phyloP scores from a whole-genome alignment of 2,329 filamentous ascomycete species.

The Penicillium sp. region DNA sequence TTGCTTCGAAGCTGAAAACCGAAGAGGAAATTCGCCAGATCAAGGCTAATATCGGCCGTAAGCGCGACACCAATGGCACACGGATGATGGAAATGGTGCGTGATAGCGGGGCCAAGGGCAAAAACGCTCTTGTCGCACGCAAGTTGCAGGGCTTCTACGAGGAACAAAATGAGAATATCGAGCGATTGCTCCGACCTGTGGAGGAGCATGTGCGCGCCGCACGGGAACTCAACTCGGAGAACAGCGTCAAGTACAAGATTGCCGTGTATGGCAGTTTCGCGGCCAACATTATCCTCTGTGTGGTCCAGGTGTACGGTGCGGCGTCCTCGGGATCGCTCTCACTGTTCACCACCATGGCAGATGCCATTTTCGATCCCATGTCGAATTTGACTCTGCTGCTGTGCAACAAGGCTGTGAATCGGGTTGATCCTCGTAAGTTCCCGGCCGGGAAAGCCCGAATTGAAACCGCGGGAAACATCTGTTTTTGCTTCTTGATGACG shows the following conservation, averaged over 20 bases:
- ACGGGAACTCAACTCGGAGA: conserved; percentile 70
- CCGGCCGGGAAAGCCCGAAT: conserved; percentile 89
- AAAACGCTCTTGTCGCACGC: conserved; percentile 27
- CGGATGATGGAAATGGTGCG: conserved; percentile 12
- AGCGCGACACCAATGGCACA: conserved; percentile 44
- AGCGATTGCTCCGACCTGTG: conserved; percentile 83
- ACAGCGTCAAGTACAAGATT: conserved; percentile 61
- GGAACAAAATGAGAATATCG: conserved; percentile 86
- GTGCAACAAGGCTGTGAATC: conserved; percentile 78
- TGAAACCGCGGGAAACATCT: conserved; percentile 91
- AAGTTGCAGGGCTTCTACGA: conserved; percentile 75
- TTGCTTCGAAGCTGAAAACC: conserved; percentile 72
- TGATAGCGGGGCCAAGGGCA: conserved; percentile 33
- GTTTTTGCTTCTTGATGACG: conserved; percentile 95
- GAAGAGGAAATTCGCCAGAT: conserved; percentile 69
- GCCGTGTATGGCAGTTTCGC: conserved; percentile 63
- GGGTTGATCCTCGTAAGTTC: conserved; percentile 78
- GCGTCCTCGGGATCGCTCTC: conserved; percentile 83
- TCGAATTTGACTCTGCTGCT: conserved; percentile 84
- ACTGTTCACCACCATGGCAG: conserved; percentile 95
- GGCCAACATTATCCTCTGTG: conserved; percentile 73
- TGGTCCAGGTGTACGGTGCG: conserved; percentile 83
- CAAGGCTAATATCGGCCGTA: conserved; percentile 71
- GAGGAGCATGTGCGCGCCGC: conserved; percentile 83
- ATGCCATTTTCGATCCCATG: conserved; percentile 86